Conservation (phyloP, 2,329 filamentous ascomycete species). For the Penicillium sclerotiorum region DNA sequence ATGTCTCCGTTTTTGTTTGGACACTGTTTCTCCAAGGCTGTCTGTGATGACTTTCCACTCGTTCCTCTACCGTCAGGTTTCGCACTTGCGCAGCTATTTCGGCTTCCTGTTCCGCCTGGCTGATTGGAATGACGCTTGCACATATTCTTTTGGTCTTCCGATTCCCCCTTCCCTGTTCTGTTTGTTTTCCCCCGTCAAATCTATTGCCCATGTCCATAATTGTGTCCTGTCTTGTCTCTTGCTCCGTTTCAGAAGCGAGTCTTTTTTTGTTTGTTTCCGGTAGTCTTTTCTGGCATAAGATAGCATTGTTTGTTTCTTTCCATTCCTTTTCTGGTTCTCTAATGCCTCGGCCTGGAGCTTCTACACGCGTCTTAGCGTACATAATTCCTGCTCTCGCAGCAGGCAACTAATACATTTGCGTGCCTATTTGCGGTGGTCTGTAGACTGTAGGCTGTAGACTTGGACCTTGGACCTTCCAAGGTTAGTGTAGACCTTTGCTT, state of each 20-base stretch:
- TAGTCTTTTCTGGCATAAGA: conserved; percentile 16
- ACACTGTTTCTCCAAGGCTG: not conserved
- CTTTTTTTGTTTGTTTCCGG: conserved; percentile 13
- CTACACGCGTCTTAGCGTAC: conserved; percentile 5
- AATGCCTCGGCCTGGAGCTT: conserved; percentile 4
- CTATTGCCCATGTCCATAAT: conserved; percentile 32
- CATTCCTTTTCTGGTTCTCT: conserved; percentile 1
- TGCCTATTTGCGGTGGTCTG: not conserved
- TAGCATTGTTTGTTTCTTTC: conserved; percentile 6
- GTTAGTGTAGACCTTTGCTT: no score
- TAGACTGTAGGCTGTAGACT: not conserved
- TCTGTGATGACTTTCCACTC: not conserved
- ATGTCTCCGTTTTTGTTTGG: not conserved
- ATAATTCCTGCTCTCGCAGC: conserved; percentile 9
- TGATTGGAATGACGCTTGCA: conserved; percentile 23
- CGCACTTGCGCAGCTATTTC: conserved; percentile 4
- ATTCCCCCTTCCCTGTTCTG: conserved; percentile 15
- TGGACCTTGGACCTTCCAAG: no score
- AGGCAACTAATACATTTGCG: conserved; percentile 7
- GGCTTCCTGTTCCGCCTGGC: not conserved
- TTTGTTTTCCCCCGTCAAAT: conserved; percentile 20
- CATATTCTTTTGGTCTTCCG: conserved; percentile 22
- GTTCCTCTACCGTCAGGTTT: conserved; percentile 6
- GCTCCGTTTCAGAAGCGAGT: conserved; percentile 31
- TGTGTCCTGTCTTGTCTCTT: conserved; percentile 22